Evolutionary conservation across 805 yeast genomes (phyloP).

Genomic region (Hanseniaspora meyeri): DNA sequence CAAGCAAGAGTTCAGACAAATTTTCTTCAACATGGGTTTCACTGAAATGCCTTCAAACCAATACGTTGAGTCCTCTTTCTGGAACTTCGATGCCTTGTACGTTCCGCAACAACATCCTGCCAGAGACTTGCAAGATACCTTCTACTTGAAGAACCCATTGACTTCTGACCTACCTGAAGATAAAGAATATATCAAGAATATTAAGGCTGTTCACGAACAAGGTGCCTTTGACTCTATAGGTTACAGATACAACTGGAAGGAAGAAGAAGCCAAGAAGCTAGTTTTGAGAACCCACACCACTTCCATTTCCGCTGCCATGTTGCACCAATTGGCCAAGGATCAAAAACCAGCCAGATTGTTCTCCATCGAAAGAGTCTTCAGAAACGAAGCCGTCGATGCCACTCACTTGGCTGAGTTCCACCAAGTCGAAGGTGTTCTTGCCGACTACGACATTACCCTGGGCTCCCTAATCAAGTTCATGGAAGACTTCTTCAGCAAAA

Average conservation of each 20-base stretch:
- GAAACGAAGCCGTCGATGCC: slow-evolving; percentile 99
- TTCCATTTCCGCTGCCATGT: slow-evolving; percentile 79
- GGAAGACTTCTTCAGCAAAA: slow-evolving; percentile 90
- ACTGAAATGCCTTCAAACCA: slow-evolving; percentile 98
- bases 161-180: slow-evolving; percentile 76
- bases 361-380: slow-evolving; percentile 95
- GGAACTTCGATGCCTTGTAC: slow-evolving; percentile 93
- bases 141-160: slow-evolving; percentile 87
- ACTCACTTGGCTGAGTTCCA: slow-evolving; percentile 98
- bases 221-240: slow-evolving; percentile 94
- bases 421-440: slow-evolving; percentile 98
- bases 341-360: slow-evolving; percentile 85
- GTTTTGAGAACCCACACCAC: slow-evolving; percentile 97
- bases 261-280: slow-evolving; percentile 75
- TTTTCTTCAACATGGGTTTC: slow-evolving; percentile 95
- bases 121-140: slow-evolving; percentile 96
- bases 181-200: slow-evolving; percentile 60
- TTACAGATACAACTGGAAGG: slow-evolving; percentile 95
- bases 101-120: slow-evolving; percentile 99
- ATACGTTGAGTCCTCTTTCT: slow-evolving; percentile 94
- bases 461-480: slow-evolving; percentile 96
- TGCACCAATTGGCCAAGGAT: slow-evolving; percentile 73
- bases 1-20: slow-evolving; percentile 93
- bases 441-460: slow-evolving; percentile 85
- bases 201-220: slow-evolving; percentile 71